These are phyloP conservation scores for Fraxinus albicans DNA, from an alignment of 305 asterid genomes.

Conservation along the genomic window DNA sequence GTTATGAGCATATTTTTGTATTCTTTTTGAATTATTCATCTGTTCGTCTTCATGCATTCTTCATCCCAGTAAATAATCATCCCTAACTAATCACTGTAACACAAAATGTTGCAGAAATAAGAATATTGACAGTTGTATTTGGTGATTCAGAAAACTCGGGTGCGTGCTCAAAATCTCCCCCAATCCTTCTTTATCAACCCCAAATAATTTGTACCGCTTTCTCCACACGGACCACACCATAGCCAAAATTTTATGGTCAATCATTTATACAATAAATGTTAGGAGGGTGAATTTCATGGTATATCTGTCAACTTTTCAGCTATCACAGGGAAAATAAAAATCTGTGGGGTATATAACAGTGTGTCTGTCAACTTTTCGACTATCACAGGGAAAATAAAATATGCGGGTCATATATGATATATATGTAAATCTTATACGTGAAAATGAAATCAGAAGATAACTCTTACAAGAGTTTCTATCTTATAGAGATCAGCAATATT, in stretches of 20 bases:
- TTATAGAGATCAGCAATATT: not conserved
- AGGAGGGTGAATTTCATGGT: not conserved
- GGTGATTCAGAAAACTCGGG: not conserved
- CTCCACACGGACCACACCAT: not conserved
- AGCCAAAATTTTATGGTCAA: not conserved
- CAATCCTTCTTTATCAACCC: not conserved
- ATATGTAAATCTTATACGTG: not conserved
- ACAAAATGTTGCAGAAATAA: not conserved
- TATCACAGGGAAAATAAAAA: not conserved
- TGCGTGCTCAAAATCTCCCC: not conserved
- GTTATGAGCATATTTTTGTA: not conserved
- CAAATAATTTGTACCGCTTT: not conserved
- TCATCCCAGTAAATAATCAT: not conserved
- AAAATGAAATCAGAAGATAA: not conserved
- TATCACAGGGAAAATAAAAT: not conserved
- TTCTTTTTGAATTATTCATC: not conserved
- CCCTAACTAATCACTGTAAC: not conserved
- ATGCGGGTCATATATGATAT: not conserved
- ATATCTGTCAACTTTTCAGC: not conserved
- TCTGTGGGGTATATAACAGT: not conserved
- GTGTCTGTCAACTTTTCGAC: not conserved
- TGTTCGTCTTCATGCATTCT: not conserved
- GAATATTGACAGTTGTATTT: not conserved
- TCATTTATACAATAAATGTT: not conserved
- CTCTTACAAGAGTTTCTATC: not conserved